These are phyloP conservation scores for Plasmodium malariae DNA, from an alignment of 169 alveolate species.

Conservation along the genomic window DNA sequence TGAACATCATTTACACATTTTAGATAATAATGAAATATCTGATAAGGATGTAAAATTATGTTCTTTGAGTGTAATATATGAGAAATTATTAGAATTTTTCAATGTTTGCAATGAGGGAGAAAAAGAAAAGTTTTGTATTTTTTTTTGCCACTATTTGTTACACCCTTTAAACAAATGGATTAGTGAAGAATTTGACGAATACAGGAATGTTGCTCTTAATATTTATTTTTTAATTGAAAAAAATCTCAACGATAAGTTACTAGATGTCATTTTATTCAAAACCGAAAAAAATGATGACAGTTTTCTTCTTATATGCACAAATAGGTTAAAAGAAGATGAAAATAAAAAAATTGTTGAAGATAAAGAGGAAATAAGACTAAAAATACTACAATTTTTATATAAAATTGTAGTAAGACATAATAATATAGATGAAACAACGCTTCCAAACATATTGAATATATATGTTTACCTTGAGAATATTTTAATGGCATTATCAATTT, in stretches of 20 bases:
- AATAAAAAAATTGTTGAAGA: slow-evolving; percentile 53
- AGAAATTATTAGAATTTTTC: slow-evolving; percentile 42
- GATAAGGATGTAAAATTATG: slow-evolving; percentile 49
- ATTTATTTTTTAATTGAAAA: slow-evolving; percentile 40
- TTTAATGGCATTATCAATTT: slow-evolving; percentile 32
- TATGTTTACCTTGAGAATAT: slow-evolving; percentile 29
- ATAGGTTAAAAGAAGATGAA: slow-evolving; percentile 57
- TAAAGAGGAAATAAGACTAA: slow-evolving; percentile 69
- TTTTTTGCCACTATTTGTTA: slow-evolving; percentile 31
- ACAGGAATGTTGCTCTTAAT: slow-evolving; percentile 34
- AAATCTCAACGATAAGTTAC: slow-evolving; percentile 33
- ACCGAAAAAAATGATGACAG: slow-evolving; percentile 29
- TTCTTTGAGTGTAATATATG: slow-evolving; percentile 46
- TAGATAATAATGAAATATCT: slow-evolving; percentile 11
- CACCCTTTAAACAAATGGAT: slow-evolving; percentile 40
- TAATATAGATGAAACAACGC: neutral
- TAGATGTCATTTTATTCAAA: slow-evolving; percentile 52
- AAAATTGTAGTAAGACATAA: slow-evolving; percentile 35
- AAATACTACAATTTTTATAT: slow-evolving; percentile 48
- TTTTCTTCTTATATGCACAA: slow-evolving; percentile 42
- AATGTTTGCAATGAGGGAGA: slow-evolving; percentile 27
- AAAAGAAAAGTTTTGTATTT: slow-evolving; percentile 28
- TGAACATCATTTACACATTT: slow-evolving; percentile 23
- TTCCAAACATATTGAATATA: slow-evolving; percentile 17
- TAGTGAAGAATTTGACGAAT: slow-evolving; percentile 69